Base-by-base conservation (phyloP, 2,329 filamentous ascomycete species). In the Corynespora cassiicola region DNA sequence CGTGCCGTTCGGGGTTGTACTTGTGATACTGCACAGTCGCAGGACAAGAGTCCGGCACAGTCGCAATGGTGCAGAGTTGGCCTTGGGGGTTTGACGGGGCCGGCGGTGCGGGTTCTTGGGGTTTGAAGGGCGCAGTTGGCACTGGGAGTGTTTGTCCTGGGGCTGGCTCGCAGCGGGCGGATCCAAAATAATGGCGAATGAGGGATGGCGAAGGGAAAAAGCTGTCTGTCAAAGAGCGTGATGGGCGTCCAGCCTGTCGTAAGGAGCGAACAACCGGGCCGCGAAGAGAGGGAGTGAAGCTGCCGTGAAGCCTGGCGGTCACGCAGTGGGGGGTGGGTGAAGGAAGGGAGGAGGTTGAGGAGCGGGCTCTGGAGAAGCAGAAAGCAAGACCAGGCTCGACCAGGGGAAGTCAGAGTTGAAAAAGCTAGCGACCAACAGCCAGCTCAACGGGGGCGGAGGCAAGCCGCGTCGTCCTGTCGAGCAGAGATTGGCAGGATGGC, bases 231-330 rank as follows among this genome's bases (percentile, higher is more conserved):
- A 69, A 69, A 66, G 66, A 68, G 58, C 44, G 60, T 59, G 51
- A 45, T 45, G 31, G 39, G 48, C 54, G 39, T 47, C 58, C 52
- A 59, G 61, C 47, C 58, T 54, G 61, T 61, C 58, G 61, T 67
- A 68, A 69, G 52, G 66, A 70, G 65, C 63, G 65, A 64, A 69
- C 64, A 62, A 25, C 60, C 56, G 50, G 59, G 59, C 49, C 54
- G 57, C 45, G 51, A 57, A 34, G 47, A 58, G 55, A 56, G 55
- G 37, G 56, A 50, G 42, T 50, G 39, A 45, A 49, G 48, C 46
- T 54, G 53, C 43, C 45, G 50, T 43, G 47, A 54, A 54, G 49
- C 42, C 52, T 54, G 31, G 54, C 33, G 49, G 46, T 50, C 45
- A 46, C 53, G 52, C 42, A 57, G 47, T 20, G 35, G 19, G 25